phyloP scores from a whole-genome alignment of 805 yeast genomes.

The Wickerhamiella shivajii region DNA sequence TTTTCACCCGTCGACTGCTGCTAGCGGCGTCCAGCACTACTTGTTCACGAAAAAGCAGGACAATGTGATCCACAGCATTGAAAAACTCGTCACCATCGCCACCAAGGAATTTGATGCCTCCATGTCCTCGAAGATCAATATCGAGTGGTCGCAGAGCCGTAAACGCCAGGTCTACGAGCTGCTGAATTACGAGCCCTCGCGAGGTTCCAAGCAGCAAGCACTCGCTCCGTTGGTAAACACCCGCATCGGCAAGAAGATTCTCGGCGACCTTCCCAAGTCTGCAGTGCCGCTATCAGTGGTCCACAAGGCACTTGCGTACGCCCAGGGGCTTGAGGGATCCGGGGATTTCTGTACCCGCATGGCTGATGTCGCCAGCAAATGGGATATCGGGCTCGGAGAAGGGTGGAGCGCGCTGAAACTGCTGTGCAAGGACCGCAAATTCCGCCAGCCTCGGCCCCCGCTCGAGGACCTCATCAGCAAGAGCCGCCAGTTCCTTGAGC shows the following conservation, averaged over 20 bases:
- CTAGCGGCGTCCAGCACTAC: slow-evolving; percentile 44
- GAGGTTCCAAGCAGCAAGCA: no score
- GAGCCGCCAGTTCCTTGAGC: slow-evolving; percentile 47
- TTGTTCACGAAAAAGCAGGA: slow-evolving; percentile 64
- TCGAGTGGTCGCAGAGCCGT: slow-evolving; percentile 67
- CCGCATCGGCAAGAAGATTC: slow-evolving; percentile 3
- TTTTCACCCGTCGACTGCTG: slow-evolving; percentile 21
- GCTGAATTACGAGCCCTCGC: slow-evolving; percentile 46
- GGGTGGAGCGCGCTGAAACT: slow-evolving; percentile 12
- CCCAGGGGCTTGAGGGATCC: background rate
- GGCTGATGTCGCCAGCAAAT: slow-evolving; percentile 35
- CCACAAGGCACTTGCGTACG: slow-evolving; percentile 4
- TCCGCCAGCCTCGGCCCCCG: slow-evolving; percentile 3
- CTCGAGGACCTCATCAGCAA: slow-evolving; percentile 32
- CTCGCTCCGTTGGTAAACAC: background rate
- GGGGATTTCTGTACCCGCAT: slow-evolving; percentile 24
- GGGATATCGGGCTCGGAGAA: slow-evolving; percentile 47
- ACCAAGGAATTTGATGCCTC: slow-evolving; percentile 71
- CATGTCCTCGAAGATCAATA: slow-evolving; percentile 53
- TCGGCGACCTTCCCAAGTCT: slow-evolving; percentile 6
- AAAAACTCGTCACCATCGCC: slow-evolving; percentile 57
- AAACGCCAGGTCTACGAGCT: slow-evolving; percentile 60
- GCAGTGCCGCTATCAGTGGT: slow-evolving; percentile 20
- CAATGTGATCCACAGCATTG: slow-evolving; percentile 67
- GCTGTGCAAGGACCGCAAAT: slow-evolving; percentile 5